These are phyloP conservation scores for Cladosporium sp. DNA, from an alignment of 2,329 filamentous ascomycete species.

Conservation along the genomic window DNA sequence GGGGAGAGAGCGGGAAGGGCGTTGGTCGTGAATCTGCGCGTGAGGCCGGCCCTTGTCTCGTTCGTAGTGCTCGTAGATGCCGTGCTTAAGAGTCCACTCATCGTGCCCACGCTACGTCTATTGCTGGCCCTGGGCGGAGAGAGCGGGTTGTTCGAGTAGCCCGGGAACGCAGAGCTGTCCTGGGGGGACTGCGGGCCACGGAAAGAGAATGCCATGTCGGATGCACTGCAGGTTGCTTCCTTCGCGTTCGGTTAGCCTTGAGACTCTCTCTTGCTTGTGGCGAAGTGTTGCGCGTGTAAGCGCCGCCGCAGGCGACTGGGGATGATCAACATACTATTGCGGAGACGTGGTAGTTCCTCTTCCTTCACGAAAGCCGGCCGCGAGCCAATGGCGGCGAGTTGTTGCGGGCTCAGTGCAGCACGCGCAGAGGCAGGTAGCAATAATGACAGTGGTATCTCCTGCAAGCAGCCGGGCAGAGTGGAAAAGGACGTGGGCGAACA, in stretches of 20 bases:
- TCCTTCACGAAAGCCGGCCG: conserved; percentile 11
- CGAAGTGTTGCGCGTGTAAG: conserved; percentile 10
- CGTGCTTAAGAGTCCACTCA: conserved; percentile 20
- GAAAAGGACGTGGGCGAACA: neutral
- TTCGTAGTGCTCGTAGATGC: conserved; percentile 41
- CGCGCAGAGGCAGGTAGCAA: neutral
- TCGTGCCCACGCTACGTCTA: conserved; percentile 34
- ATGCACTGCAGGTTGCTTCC: conserved; percentile 9
- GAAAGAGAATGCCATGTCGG: conserved; percentile 63
- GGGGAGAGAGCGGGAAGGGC: conserved; percentile 73
- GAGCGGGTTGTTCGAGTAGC: conserved; percentile 51
- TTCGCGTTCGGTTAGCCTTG: neutral
- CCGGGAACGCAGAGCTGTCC: conserved; percentile 74
- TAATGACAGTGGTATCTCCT: conserved; percentile 20
- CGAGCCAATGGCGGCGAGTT: conserved; percentile 18
- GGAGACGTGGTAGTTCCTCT: conserved; percentile 18
- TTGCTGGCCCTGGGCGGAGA: conserved; percentile 47
- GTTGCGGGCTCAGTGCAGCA: conserved; percentile 11
- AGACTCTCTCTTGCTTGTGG: neutral
- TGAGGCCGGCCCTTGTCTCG: conserved; percentile 75
- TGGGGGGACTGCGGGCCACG: conserved; percentile 75
- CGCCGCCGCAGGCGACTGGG: neutral
- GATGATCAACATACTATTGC: conserved; percentile 15
- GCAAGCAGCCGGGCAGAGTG: conserved; percentile 9
- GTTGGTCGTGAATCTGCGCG: conserved; percentile 89